phyloP scores from a whole-genome alignment of 73 alveolate genomes.

The Paramecium tetraurelia region DNA sequence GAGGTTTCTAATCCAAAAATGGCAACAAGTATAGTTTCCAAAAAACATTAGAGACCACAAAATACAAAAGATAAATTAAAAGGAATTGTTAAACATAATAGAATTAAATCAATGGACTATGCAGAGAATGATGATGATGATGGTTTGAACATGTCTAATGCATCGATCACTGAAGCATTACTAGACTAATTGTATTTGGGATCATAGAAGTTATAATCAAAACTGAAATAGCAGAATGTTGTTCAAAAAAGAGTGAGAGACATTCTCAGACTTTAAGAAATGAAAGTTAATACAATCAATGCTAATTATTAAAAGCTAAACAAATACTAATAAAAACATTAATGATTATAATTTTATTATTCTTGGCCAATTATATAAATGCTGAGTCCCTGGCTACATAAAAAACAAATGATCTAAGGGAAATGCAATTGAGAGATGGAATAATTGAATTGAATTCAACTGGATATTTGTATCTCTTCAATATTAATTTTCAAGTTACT shows the following conservation, averaged over 20 bases:
- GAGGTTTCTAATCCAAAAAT: not conserved
- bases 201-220: not conserved
- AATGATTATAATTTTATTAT: not conserved
- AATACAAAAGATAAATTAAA: not conserved
- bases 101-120: not conserved
- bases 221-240: not conserved
- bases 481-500: conserved; percentile 12
- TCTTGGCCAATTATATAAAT: not conserved
- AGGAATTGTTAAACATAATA: conserved; percentile 9
- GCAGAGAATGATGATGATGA: not conserved
- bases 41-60: not conserved
- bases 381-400: not conserved
- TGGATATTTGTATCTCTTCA: conserved; percentile 38
- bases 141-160: not conserved
- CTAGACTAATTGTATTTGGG: not conserved
- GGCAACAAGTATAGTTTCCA: not conserved
- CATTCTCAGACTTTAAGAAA: not conserved
- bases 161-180: not conserved
- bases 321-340: not conserved
- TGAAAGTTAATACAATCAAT: not conserved
- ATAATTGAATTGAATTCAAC: conserved; percentile 50
- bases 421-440: conserved; percentile 34
- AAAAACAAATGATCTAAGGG: conserved; percentile 28
- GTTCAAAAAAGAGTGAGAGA: not conserved
- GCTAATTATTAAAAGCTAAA: not conserved